A percentile compares a stretch with the other conserved stretches of the same genome.
phyloP scores from a whole-genome alignment of 768 basidiomycete genomes.

The Amanita phalloides region DNA sequence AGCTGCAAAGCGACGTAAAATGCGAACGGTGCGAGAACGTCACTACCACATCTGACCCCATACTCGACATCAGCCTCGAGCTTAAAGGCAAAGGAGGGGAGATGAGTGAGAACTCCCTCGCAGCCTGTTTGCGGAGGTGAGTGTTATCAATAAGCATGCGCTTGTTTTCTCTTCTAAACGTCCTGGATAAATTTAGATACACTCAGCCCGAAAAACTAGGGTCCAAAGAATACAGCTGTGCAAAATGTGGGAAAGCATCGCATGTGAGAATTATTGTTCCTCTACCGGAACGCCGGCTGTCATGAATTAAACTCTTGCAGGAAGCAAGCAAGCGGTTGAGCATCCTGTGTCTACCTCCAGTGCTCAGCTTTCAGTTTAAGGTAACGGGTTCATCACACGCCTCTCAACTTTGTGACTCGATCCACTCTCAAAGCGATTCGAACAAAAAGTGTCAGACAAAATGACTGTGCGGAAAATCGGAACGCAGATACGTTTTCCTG shows the following conservation, averaged over 20 bases:
- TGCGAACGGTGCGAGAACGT: constrained; percentile 79
- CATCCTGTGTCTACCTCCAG: constrained; percentile 77
- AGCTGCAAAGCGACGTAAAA: constrained; percentile 79
- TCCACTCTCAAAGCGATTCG: constrained; percentile 65
- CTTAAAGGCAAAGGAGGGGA: constrained; percentile 34
- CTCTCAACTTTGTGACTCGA: not conserved
- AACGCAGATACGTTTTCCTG: constrained; percentile 70
- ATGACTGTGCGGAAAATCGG: constrained; percentile 73
- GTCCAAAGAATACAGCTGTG: constrained; percentile 75
- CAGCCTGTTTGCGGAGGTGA: constrained; percentile 66
- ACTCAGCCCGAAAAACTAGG: constrained; percentile 81
- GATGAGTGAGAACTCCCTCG: constrained; percentile 53
- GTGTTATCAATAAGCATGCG: constrained; percentile 7
- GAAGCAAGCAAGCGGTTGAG: constrained; percentile 80
- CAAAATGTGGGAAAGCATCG: constrained; percentile 64
- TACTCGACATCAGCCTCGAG: constrained; percentile 86
- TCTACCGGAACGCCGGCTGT: not conserved
- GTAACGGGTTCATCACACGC: constrained; percentile 23
- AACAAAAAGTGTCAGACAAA: constrained; percentile 71
- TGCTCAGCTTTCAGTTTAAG: constrained; percentile 93
- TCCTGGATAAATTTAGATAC: constrained; percentile 43
- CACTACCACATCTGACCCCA: constrained; percentile 76
- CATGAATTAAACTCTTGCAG: constrained; percentile 20
- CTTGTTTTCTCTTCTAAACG: constrained; percentile 2
- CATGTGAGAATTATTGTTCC: constrained; percentile 31